phyloP scores from a whole-genome alignment of 805 yeast species.

The Lipomyces anomalus region DNA sequence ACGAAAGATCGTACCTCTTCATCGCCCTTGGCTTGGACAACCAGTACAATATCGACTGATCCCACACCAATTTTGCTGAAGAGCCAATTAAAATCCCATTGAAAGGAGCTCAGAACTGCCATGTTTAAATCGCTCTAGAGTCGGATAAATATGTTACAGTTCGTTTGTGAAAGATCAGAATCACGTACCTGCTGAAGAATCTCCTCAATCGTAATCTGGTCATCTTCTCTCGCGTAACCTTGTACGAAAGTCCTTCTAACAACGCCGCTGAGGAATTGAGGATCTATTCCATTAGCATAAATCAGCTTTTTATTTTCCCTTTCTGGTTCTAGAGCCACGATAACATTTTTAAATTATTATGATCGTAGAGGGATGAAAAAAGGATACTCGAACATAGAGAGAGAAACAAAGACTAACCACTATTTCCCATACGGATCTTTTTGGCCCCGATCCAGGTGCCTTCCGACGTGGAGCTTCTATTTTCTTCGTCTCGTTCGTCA shows the following conservation, averaged over 20 bases:
- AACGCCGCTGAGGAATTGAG: slow-evolving; percentile 14
- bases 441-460: neutral
- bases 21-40: slow-evolving; percentile 16
- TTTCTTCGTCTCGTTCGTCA: neutral
- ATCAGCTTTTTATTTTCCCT: too few species aligned
- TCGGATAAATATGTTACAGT: too few species aligned
- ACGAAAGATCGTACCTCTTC: too few species aligned
- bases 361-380: too few species aligned
- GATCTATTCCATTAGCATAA: neutral
- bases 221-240: slow-evolving; percentile 9
- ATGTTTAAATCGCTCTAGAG: slow-evolving; percentile 3
- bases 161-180: neutral
- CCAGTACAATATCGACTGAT: slow-evolving; percentile 13
- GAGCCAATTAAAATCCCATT: slow-evolving; percentile 22
- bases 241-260: slow-evolving; percentile 20
- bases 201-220: slow-evolving; percentile 19
- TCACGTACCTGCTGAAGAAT: slow-evolving; percentile 19
- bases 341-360: too few species aligned
- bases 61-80: slow-evolving; percentile 13
- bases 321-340: too few species aligned
- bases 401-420: neutral
- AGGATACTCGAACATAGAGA: too few species aligned
- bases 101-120: slow-evolving; percentile 22
- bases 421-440: neutral
- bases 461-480: neutral